Evolutionary conservation across 371 early-diverging fungal species (phyloP).

Genomic region (Phascolomyces articulosus): DNA sequence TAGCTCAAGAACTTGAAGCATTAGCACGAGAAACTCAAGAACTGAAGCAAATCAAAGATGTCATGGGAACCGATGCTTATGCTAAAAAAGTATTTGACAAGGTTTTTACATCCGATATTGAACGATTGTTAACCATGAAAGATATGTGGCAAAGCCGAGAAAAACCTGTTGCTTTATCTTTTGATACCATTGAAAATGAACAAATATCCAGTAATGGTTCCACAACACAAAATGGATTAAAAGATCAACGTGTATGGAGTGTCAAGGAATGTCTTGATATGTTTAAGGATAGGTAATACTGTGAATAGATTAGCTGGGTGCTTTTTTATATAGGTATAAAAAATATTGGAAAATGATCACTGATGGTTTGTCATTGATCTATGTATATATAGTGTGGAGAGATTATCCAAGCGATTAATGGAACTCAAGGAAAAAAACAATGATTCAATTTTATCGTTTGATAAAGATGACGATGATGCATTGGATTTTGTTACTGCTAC

Average conservation of each 20-base stretch:
- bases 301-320: no score
- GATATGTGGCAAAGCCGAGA: conserved; percentile 90
- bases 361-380: no score
- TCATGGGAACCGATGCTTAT: conserved; percentile 67
- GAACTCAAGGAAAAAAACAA: conserved; percentile 42
- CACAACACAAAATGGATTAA: conserved; percentile 20
- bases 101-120: conserved; percentile 79
- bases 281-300: conserved; percentile 56
- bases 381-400: conserved; percentile 33
- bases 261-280: conserved; percentile 57
- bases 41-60: conserved; percentile 63
- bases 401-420: conserved; percentile 46
- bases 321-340: no score
- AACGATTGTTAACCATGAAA: conserved; percentile 75
- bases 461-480: conserved; percentile 93
- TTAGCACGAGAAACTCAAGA: conserved; percentile 74
- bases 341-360: no score
- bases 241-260: conserved; percentile 76
- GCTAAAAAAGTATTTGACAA: conserved; percentile 82
- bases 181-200: conserved; percentile 36
- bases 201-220: not conserved
- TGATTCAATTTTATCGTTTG: conserved; percentile 70
- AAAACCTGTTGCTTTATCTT: conserved; percentile 71
- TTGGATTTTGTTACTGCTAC: conserved; percentile 93
- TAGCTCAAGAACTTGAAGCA: conserved; percentile 75